phyloP scores from a whole-genome alignment of 768 basidiomycete species.

The Kwoniella heveanensis region DNA sequence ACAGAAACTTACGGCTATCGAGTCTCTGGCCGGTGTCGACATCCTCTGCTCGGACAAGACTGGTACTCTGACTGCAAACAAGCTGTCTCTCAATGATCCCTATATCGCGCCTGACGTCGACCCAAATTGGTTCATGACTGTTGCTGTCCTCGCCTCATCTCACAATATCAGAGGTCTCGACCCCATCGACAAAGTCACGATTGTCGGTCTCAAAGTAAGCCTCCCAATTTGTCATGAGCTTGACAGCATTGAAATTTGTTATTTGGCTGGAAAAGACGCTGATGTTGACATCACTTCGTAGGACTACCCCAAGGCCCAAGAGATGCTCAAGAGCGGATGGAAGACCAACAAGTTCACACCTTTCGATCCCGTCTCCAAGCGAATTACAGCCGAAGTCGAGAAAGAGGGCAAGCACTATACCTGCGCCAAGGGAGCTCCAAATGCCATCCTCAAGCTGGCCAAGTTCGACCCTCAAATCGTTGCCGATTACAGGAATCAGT shows the following conservation, averaged over 20 bases:
- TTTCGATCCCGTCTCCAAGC: slow-evolving; percentile 63
- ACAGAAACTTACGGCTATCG: slow-evolving; percentile 62
- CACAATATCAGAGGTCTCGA: slow-evolving; percentile 61
- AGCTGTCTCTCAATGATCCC: slow-evolving; percentile 59
- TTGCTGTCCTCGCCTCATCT: slow-evolving; percentile 60
- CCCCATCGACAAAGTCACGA: slow-evolving; percentile 62
- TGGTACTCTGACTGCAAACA: slow-evolving; percentile 61
- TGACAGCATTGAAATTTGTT: not conserved
- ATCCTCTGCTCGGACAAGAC: slow-evolving; percentile 57
- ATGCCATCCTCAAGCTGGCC: slow-evolving; percentile 59
- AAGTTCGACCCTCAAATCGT: slow-evolving; percentile 56
- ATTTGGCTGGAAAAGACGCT: not conserved
- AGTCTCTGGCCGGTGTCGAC: slow-evolving; percentile 62
- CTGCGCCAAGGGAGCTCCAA: slow-evolving; percentile 61
- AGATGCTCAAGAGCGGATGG: slow-evolving; percentile 60
- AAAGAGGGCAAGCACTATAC: slow-evolving; percentile 59
- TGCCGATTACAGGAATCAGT: slow-evolving; percentile 54
- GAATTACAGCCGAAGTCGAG: slow-evolving; percentile 61
- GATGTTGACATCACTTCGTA: slow-evolving; percentile 16
- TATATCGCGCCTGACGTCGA: slow-evolving; percentile 54
- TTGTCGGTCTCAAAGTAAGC: slow-evolving; percentile 57
- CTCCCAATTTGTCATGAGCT: no score
- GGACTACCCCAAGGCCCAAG: slow-evolving; percentile 60
- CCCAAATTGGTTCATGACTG: slow-evolving; percentile 56
- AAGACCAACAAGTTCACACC: slow-evolving; percentile 60